Percentiles rank a stretch among this genome's conserved stretches.
phyloP scores from a whole-genome alignment of 2,329 filamentous ascomycete genomes.

The Microascus cirrosus region DNA sequence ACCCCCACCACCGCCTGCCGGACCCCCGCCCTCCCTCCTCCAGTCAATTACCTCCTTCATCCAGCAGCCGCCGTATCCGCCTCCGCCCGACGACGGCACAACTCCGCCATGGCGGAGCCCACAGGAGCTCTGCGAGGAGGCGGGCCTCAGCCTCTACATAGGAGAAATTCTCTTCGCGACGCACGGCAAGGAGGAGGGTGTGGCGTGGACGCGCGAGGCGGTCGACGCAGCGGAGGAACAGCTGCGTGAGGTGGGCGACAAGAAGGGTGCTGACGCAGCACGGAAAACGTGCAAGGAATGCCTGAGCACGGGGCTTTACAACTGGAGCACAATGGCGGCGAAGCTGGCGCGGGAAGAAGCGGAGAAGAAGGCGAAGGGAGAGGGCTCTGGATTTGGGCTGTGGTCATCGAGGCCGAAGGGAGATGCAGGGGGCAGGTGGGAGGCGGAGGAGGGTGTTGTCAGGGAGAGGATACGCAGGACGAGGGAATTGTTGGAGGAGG shows the following conservation, averaged over 20 bases:
- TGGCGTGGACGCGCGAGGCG: conserved; percentile 83
- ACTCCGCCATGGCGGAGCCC: conserved; percentile 52
- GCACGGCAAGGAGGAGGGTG: conserved; percentile 50
- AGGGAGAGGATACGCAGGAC: conserved; percentile 38
- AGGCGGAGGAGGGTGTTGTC: conserved; percentile 42
- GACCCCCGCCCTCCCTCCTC: conserved; percentile 5
- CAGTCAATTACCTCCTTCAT: conserved; percentile 12
- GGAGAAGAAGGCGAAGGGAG: conserved; percentile 18
- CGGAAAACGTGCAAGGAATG: conserved; percentile 62
- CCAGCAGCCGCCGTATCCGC: conserved; percentile 53
- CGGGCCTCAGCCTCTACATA: conserved; percentile 77
- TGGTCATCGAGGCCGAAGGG: conserved; percentile 21
- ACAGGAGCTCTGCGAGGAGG: conserved; percentile 68
- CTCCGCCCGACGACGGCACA: conserved; percentile 59
- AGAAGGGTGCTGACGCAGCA: conserved; percentile 8
- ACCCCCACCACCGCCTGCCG: conserved; percentile 9
- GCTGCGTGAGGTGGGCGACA: conserved; percentile 27
- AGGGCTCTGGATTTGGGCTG: conserved; percentile 22
- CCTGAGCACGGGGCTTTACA: conserved; percentile 61
- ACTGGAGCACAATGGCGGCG: conserved; percentile 75
- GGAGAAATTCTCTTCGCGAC: conserved; percentile 83
- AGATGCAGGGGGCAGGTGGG: conserved; percentile 34
- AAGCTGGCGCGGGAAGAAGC: conserved; percentile 45
- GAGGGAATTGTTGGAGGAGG: conserved; percentile 38
- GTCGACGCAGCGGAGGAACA: conserved; percentile 70